Evolutionary conservation across 2,329 filamentous ascomycete species (phyloP).

Genomic region (Lomentospora prolificans): DNA sequence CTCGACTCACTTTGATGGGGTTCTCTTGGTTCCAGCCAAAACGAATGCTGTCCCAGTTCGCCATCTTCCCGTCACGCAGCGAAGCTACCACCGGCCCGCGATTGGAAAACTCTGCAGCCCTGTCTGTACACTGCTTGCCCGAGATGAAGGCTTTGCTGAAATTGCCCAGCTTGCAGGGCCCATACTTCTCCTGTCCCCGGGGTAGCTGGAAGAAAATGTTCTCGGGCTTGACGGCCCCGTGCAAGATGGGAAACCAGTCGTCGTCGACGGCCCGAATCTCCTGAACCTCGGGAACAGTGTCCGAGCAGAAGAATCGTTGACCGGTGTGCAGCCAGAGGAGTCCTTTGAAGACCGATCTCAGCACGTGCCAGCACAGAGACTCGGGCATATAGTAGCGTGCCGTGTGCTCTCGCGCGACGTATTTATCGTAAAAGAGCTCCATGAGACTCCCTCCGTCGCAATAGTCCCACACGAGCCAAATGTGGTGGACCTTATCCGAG

Average conservation of each 20-base stretch:
- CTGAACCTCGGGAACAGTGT: conserved; percentile 3
- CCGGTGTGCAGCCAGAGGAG: conserved; percentile 45
- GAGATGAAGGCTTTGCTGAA: conserved; percentile 31
- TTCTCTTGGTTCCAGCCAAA: background rate
- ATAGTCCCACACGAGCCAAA: conserved; percentile 38
- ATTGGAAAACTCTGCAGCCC: too few relatives aligned
- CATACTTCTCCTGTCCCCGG: conserved; percentile 38
- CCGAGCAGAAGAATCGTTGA: conserved; percentile 17
- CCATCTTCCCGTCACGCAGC: background rate
- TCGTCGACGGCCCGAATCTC: conserved; percentile 17
- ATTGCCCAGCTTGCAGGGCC: conserved; percentile 42
- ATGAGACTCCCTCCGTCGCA: conserved; percentile 41
- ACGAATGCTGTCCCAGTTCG: background rate
- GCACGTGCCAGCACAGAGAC: conserved; percentile 46
- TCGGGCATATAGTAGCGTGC: conserved; percentile 34
- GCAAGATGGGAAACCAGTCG: conserved; percentile 43
- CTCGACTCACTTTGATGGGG: background rate
- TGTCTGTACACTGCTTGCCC: conserved; percentile 19
- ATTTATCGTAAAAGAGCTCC: conserved; percentile 23
- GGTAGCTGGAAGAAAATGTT: conserved; percentile 43
- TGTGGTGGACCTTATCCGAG: conserved; percentile 13
- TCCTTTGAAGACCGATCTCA: conserved; percentile 35
- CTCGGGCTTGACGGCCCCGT: conserved; percentile 33
- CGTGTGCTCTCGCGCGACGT: conserved; percentile 15
- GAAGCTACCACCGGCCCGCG: background rate